Evolutionary conservation across 2,329 filamentous ascomycete genomes (phyloP).

Genomic region (Samsoniella hepiali): DNA sequence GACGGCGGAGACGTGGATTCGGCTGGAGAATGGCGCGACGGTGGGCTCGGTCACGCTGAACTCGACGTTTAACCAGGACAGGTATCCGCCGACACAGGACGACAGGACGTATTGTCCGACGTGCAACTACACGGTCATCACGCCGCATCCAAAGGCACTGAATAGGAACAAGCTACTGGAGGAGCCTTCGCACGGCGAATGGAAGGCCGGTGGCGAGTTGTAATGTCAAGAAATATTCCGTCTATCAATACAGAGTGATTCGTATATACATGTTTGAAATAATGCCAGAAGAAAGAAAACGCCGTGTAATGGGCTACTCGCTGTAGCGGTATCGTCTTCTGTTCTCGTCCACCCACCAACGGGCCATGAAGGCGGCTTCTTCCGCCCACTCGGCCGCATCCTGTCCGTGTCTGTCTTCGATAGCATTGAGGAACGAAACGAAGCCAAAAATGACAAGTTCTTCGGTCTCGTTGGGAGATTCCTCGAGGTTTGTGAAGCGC

Average conservation of each 20-base stretch:
- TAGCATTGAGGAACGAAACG: not conserved
- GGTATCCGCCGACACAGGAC: constrained; percentile 46
- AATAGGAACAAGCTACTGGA: not conserved
- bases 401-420: not conserved
- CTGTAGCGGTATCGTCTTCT: constrained; percentile 33
- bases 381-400: constrained; percentile 20
- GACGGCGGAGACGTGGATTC: constrained; percentile 57
- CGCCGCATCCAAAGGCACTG: constrained; percentile 1
- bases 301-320: constrained; percentile 3
- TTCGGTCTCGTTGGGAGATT: constrained; percentile 1
- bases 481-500: constrained; percentile 3
- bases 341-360: constrained; percentile 37
- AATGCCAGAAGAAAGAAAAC: not conserved
- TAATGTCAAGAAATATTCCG: not conserved
- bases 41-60: constrained; percentile 56
- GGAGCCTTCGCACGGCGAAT: constrained; percentile 12
- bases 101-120: constrained; percentile 31
- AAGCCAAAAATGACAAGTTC: constrained; percentile 4
- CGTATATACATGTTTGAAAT: not conserved
- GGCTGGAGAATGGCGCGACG: constrained; percentile 53
- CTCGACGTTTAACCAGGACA: constrained; percentile 54
- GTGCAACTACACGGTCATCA: constrained; percentile 21
- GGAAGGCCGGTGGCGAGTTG: not conserved
- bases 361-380: constrained; percentile 31
- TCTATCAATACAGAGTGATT: not conserved